Evolutionary conservation across 805 yeast genomes (phyloP).

Genomic region (Jamesozyma rosinii): DNA sequence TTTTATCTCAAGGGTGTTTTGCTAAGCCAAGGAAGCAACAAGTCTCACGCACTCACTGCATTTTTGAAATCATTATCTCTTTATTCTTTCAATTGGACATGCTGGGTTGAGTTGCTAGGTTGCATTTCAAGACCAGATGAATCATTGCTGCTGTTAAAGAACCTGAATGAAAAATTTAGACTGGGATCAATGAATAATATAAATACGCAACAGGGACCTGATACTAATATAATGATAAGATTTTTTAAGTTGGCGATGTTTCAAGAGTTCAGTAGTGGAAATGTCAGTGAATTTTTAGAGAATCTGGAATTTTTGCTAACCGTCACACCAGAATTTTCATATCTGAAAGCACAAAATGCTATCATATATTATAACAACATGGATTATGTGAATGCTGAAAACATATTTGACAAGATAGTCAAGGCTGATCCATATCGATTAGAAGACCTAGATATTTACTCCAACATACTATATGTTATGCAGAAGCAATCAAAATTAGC

Average conservation of each 20-base stretch:
- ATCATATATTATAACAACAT: conserved; percentile 72
- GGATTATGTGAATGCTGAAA: conserved; percentile 74
- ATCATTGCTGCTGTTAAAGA: conserved; percentile 37
- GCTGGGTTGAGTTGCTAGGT: conserved; percentile 73
- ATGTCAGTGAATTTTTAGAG: conserved; percentile 42
- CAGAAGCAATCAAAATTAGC: conserved; percentile 80
- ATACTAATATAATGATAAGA: conserved; percentile 32
- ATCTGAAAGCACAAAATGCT: conserved; percentile 74
- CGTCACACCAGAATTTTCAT: conserved; percentile 64
- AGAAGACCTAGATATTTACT: conserved; percentile 86
- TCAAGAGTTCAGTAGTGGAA: conserved; percentile 75
- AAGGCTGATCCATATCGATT: conserved; percentile 71
- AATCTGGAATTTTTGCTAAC: conserved; percentile 41
- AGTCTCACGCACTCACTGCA: conserved; percentile 48
- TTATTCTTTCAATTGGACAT: conserved; percentile 87
- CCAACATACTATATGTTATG: conserved; percentile 92
- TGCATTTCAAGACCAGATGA: conserved; percentile 56
- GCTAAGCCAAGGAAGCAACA: conserved; percentile 48
- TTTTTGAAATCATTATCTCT: conserved; percentile 51
- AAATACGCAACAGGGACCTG: conserved; percentile 10
- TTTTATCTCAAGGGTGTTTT: conserved; percentile 65
- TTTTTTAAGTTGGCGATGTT: conserved; percentile 58
- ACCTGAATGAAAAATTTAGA: conserved; percentile 27
- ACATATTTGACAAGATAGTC: conserved; percentile 66
- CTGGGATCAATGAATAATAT: conserved; percentile 8